Evolutionary conservation across 2,329 filamentous ascomycete genomes (phyloP).

Genomic region (Coniochaeta ligniaria): DNA sequence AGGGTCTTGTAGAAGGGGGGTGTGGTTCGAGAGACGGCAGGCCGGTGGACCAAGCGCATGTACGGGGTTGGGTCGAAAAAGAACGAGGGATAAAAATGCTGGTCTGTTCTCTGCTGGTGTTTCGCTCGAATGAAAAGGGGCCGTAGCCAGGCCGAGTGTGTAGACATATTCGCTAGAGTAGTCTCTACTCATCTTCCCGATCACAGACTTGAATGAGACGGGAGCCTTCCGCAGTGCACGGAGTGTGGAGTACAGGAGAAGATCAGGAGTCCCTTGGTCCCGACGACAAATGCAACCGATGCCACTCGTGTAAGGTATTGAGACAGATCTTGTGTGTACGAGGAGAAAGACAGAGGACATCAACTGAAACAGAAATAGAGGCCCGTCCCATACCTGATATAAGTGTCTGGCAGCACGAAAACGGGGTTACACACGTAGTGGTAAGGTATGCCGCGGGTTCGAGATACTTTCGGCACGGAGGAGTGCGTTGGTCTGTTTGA

Average conservation of each 20-base stretch:
- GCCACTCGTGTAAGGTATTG: background rate
- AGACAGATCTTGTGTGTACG: background rate
- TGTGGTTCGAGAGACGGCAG: constrained; percentile 16
- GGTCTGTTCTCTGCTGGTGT: background rate
- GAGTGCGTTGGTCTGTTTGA: no score
- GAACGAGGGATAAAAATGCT: constrained; percentile 14
- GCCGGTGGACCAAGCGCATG: constrained; percentile 18
- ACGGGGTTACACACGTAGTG: no score
- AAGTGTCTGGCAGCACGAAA: no score
- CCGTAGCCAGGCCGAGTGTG: background rate
- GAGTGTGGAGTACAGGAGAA: background rate
- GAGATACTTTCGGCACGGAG: no score
- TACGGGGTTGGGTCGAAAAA: background rate
- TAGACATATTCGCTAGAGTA: background rate
- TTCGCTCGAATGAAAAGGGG: background rate
- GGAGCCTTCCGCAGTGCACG: background rate
- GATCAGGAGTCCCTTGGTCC: background rate
- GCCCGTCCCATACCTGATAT: no score
- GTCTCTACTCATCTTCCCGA: background rate
- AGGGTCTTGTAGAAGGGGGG: constrained; percentile 8
- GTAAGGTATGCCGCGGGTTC: no score
- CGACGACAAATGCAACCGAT: background rate
- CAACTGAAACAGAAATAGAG: no score
- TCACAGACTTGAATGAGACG: background rate
- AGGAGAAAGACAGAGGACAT: no score